Evolutionary conservation across 2,329 filamentous ascomycete genomes (phyloP).

Genomic region (Botrytis pseudocinerea): DNA sequence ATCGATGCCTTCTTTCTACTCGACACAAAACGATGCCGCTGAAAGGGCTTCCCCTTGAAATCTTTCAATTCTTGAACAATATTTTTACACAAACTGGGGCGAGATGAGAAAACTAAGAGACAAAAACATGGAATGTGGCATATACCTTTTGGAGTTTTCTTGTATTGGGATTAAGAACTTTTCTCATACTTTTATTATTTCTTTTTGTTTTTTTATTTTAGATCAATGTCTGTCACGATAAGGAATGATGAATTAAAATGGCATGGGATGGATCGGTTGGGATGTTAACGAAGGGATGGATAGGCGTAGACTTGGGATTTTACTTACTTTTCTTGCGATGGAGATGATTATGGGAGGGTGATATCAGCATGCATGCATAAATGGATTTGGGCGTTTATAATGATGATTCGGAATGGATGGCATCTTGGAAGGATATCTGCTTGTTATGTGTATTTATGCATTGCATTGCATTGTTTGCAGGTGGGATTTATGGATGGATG

Average conservation of each 20-base stretch:
- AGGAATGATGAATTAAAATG: conserved; percentile 14
- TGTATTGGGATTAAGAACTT: conserved; percentile 7
- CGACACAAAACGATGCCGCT: neutral
- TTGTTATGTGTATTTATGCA: neutral
- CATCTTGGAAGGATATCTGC: neutral
- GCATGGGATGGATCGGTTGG: neutral
- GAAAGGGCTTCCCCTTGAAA: neutral
- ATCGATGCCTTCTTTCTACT: conserved; percentile 1
- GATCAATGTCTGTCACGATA: conserved; percentile 17
- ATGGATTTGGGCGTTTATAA: conserved; percentile 1
- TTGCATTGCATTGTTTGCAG: neutral
- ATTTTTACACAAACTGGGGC: neutral
- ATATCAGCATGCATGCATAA: conserved; percentile 1
- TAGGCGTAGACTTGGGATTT: neutral
- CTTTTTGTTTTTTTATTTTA: neutral
- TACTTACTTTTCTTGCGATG: neutral
- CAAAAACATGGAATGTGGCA: conserved; percentile 6
- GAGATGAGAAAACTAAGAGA: neutral
- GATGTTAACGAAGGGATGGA: conserved; percentile 1
- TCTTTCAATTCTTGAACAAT: conserved; percentile 6
- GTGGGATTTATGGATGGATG: neutral
- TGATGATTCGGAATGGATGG: neutral
- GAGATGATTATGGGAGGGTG: neutral
- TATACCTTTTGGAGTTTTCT: conserved; percentile 15
- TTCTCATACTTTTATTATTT: conserved; percentile 11